Base-by-base conservation (phyloP, 805 yeast genomes). In the Candida maris region DNA sequence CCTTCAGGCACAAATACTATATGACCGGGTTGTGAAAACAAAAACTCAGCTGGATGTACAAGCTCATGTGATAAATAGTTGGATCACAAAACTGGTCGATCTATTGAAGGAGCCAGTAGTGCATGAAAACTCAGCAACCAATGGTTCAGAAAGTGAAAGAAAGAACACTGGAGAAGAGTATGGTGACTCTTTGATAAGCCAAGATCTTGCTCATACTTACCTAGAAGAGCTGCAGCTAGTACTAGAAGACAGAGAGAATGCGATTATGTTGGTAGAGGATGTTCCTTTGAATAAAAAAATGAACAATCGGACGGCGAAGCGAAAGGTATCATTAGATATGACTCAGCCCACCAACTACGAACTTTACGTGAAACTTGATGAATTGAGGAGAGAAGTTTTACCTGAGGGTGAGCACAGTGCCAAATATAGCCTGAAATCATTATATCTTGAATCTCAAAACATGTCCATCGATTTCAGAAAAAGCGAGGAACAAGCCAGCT, bases 161-260 rank as follows among this genome's bases (percentile, higher is more conserved):
- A 50, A 51, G 9, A 54, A 51, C 3, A 77, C 80, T 35, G 88
- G 89, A 10, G 83, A 77, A 33, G 97, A 88, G 51, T 93, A 89
- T 57, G 79, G 76, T 9, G 73, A 71, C 4, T 79, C 95, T 0
- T 64, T 91, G 32, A 75, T 77, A 27, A 80, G 75, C 31, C 97
- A 91, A 57, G 94, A 83, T 39, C 68, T 73, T 39, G 81, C 81
- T 0, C 75, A 77, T 27, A 68, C 75, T 0, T 70, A 76, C 38
- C 62, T 85, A 39, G 77, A 75, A 34, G 71, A 75, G 14, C 41
- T 84, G 6, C 76, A 77, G 37, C 59, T 65, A 31, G 51, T 68
- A 3, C 46, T 79, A 21, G 57, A 51, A 19, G 80, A 75, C 45
- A 56, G 82, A 38, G 71, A 60, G 17, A 38, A 45, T 3, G 45